Conservation (phyloP, 306 rosid species). For the Rosa multiflora region DNA sequence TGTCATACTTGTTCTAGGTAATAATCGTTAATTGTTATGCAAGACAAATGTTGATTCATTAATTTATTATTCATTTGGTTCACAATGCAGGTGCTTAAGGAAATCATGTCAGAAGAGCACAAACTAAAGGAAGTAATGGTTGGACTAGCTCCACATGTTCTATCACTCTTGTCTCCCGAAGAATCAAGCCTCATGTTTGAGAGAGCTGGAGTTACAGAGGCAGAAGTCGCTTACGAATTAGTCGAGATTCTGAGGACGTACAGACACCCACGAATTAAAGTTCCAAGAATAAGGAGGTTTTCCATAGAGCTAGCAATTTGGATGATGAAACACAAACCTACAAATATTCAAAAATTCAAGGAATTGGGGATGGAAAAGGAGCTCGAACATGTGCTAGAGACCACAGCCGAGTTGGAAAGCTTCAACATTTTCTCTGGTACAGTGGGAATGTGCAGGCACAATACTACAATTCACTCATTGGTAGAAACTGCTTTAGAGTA, state of each 20-base stretch:
- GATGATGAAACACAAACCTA: conserved; percentile 77
- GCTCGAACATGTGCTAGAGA: conserved; percentile 72
- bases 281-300: conserved; percentile 87
- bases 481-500: conserved; percentile 67
- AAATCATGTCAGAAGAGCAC: conserved; percentile 65
- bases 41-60: background rate
- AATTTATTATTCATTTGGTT: conserved; percentile 11
- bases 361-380: conserved; percentile 53
- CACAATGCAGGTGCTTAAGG: conserved; percentile 54
- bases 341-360: conserved; percentile 50
- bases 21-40: too few relatives aligned
- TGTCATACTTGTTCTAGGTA: background rate
- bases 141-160: conserved; percentile 73
- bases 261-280: conserved; percentile 64
- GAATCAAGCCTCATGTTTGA: conserved; percentile 63
- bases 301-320: conserved; percentile 74
- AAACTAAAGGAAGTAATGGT: conserved; percentile 93
- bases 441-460: conserved; percentile 79
- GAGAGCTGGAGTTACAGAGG: conserved; percentile 56
- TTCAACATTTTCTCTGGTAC: conserved; percentile 89
- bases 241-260: conserved; percentile 60
- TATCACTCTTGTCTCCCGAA: conserved; percentile 58
- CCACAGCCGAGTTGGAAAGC: conserved; percentile 98
- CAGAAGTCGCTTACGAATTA: conserved; percentile 50
- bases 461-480: conserved; percentile 63